Base-by-base conservation (phyloP, 495 filamentous ascomycete species). In the Hypoxylon trugodes region DNA sequence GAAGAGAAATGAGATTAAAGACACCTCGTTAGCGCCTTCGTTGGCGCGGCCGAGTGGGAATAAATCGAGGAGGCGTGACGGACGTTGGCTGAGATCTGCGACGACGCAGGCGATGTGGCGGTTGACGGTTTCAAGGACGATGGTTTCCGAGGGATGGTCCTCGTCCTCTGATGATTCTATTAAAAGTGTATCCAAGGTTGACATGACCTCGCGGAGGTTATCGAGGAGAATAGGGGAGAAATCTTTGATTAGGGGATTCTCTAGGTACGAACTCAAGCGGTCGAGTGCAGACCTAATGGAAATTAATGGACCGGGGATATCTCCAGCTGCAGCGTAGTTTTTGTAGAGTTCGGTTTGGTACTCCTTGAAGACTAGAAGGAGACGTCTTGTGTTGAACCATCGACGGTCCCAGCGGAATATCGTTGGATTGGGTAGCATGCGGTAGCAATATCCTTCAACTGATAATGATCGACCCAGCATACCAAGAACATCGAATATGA, bases 371-470 rank as follows among this genome's bases (percentile, higher is more conserved):
- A 72, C 71, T 0, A 46, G 52, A n/a, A 81, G 61, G 1, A 79
- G 60, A 21, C 62, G 62, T 13, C 68, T 66, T 6, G 77, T 53
- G 58, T 70, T 67, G 54, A 80, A 77, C 24, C 68, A 73, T 33
- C 74, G 73, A 30, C 75, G 77, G 50, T 82, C 75, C 80, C 78
- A 82, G 35, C 66, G 68, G 49, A 77, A 77, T 1, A 73, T 65
- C 0, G 79, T 82, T 1, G 80, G 80, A 58, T 84, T 84, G 2
- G 80, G 81, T 2, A 84, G 68, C 69, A 78, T 77, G 7, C 79
- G 74, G 50, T 76, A 82, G 43, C 62, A 74, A 35, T 69, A 77
- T 10, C 73, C 70, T 1, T 65, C 59, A 19, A 81, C 74, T 15
- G 80, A 76, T 6, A 81, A 61, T 2, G 71, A 73, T n/a, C 76